Conservation (phyloP, 2,329 filamentous ascomycete genomes). For the Aspergillus sclerotialis region DNA sequence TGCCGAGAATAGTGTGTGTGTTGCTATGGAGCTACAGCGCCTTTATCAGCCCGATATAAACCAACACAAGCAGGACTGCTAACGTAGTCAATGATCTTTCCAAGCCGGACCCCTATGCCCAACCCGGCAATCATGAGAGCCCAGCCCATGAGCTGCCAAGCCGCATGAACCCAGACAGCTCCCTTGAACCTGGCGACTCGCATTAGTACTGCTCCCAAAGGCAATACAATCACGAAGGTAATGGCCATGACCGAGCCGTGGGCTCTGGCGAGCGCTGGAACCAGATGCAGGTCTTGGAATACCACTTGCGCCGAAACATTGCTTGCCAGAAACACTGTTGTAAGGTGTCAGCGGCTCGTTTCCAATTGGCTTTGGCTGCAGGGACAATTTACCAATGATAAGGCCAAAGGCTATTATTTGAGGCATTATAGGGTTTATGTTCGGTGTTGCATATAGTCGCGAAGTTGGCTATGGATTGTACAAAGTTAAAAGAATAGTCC, state of each 20-base stretch:
- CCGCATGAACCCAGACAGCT: slow-evolving; percentile 16
- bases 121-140: slow-evolving; percentile 21
- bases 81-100: slow-evolving; percentile 14
- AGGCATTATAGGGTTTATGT: not conserved
- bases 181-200: slow-evolving; percentile 12
- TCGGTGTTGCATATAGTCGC: not conserved
- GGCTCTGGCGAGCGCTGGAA: slow-evolving; percentile 10
- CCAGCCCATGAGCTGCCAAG: slow-evolving; percentile 19
- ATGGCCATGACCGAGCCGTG: slow-evolving; percentile 20
- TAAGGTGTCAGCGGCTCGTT: not conserved
- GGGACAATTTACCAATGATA: not conserved
- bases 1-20: slow-evolving; percentile 21
- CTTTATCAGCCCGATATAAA: not conserved
- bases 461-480: not conserved
- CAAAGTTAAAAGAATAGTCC: not conserved
- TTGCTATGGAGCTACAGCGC: slow-evolving; percentile 13
- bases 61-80: slow-evolving; percentile 5
- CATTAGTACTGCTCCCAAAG: slow-evolving; percentile 17
- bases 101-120: slow-evolving; percentile 22
- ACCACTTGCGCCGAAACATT: not conserved
- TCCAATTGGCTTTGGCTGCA: not conserved
- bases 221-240: slow-evolving; percentile 21
- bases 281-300: slow-evolving; percentile 10
- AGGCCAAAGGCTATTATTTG: not conserved
- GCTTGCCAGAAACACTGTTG: not conserved